Conservation (phyloP, 805 yeast species). For the Hanseniaspora lindneri region DNA sequence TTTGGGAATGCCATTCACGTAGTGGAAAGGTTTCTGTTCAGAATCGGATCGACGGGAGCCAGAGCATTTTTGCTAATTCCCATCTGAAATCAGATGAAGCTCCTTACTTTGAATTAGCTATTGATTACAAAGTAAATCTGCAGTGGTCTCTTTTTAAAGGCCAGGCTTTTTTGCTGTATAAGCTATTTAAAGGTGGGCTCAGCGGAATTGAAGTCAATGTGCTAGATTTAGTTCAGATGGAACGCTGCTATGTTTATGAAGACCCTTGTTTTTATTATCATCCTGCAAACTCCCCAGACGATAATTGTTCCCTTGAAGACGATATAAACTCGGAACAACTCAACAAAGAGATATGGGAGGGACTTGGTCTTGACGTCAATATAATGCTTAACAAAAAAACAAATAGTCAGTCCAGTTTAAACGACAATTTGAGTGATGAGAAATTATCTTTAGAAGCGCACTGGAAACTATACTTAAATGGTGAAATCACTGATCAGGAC, state of each 20-base stretch:
- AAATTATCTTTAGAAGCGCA: neutral
- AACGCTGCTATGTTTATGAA: slow-evolving; percentile 14
- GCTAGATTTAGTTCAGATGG: slow-evolving; percentile 13
- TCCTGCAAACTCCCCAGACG: no score
- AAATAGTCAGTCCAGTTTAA: neutral
- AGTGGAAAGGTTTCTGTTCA: slow-evolving; percentile 10
- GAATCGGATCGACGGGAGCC: no score
- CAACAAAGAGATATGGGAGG: slow-evolving; percentile 12
- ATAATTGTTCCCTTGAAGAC: no score
- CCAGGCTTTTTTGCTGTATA: slow-evolving; percentile 41
- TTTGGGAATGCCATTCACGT: slow-evolving; percentile 14
- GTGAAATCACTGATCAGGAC: slow-evolving; percentile 5
- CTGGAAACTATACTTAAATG: slow-evolving; percentile 9
- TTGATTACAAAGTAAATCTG: slow-evolving; percentile 39
- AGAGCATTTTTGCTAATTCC: slow-evolving; percentile 29
- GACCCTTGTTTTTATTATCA: slow-evolving; percentile 13
- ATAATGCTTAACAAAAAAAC: neutral
- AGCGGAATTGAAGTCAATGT: slow-evolving; percentile 2
- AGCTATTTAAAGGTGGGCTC: slow-evolving; percentile 7
- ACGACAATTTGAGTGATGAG: neutral
- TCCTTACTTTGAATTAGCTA: slow-evolving; percentile 48
- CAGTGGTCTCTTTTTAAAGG: slow-evolving; percentile 66
- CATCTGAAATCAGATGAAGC: slow-evolving; percentile 43
- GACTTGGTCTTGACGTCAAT: slow-evolving; percentile 13
- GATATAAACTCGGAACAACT: neutral